Evolutionary conservation across 352 stramenopile genomes (phyloP), one percentile per base, ranked within the genome.

Genomic region (Thraustochytrium striatum): DNA sequence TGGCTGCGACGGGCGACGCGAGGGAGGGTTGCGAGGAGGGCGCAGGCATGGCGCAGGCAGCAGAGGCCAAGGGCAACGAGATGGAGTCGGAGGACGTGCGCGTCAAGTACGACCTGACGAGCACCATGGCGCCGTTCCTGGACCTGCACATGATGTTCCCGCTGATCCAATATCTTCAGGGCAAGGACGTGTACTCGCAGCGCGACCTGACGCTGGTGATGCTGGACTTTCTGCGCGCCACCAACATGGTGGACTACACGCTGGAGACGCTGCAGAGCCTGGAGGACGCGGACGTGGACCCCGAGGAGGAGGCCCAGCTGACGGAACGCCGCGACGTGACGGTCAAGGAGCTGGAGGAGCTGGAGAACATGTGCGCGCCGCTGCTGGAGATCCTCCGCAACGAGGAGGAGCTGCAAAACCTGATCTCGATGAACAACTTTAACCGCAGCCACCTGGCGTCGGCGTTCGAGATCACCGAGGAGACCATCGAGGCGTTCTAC

Each of bases 61-160:
- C n/a, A n/a, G 47, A 55, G 47, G 47, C 16, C 47, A 21, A 16
- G 16, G 47, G 47, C 47, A 25, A 16, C 16, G 16, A 55, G 47
- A 25, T 21, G 25, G 59, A 47, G n/a, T 7, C 38, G 32, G 65
- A 52, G 36, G 65, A 75, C 52, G 19, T 30, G 44, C 65, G 65
- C 53, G 73, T 73, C 25, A 35, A 39, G 44, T 55, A 82, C 41
- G 59, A 79, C 58, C 59, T 82, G 73, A 79, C 62, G 61, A 79
- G 16, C 2, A 82, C 61, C 62, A 25, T 82, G 25, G 59, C 73
- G 70, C 89, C 91, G 78, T 96, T 94, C 85, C 92, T 96, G 89
- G 91, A 96, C 82, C 85, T 95, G 75, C 91, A 96, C 87, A 94
- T 96, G 81, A 94, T 96, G 89, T 96, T 96, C 85, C 91, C 90